Conservation (phyloP, 2,329 filamentous ascomycete species). For the Curvularia verruculosa region DNA sequence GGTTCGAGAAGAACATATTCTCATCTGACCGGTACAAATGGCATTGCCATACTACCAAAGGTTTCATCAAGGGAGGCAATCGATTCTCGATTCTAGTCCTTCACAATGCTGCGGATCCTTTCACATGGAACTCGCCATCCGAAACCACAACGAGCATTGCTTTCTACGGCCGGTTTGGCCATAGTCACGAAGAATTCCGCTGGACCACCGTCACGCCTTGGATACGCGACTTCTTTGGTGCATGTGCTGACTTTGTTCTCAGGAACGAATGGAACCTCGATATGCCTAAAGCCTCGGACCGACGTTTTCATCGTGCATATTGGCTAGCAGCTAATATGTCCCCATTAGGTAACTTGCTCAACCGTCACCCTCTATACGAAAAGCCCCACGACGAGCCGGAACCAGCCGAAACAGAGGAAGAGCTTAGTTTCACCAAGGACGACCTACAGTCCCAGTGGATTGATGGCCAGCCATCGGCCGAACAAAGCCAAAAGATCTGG, state of each 20-base stretch:
- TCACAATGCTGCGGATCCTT: conserved; percentile 37
- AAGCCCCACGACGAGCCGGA: conserved; percentile 14
- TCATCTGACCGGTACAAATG: conserved; percentile 15
- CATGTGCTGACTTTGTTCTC: conserved; percentile 3
- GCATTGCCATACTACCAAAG: conserved; percentile 23
- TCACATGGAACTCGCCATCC: conserved; percentile 1
- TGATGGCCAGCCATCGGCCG: background rate
- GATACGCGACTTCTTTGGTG: conserved; percentile 7
- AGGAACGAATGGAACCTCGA: conserved; percentile 22
- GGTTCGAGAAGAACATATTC: conserved; percentile 15
- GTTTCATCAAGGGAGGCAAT: conserved; percentile 34
- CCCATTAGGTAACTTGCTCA: conserved; percentile 24
- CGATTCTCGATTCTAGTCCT: conserved; percentile 32
- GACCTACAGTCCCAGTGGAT: conserved; percentile 19
- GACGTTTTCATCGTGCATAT: conserved; percentile 39
- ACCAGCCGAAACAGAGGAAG: conserved; percentile 9
- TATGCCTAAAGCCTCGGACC: conserved; percentile 21
- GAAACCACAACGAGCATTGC: conserved; percentile 30
- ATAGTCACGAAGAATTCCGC: conserved; percentile 27
- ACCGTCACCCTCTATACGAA: background rate
- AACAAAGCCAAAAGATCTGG: conserved; percentile 10
- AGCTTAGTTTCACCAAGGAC: background rate
- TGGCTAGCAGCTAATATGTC: conserved; percentile 33
- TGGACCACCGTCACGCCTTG: conserved; percentile 32
- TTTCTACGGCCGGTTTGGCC: conserved; percentile 28